Evolutionary conservation across 2,329 filamentous ascomycete species (phyloP).

Genomic region (Cladosporium sp.): DNA sequence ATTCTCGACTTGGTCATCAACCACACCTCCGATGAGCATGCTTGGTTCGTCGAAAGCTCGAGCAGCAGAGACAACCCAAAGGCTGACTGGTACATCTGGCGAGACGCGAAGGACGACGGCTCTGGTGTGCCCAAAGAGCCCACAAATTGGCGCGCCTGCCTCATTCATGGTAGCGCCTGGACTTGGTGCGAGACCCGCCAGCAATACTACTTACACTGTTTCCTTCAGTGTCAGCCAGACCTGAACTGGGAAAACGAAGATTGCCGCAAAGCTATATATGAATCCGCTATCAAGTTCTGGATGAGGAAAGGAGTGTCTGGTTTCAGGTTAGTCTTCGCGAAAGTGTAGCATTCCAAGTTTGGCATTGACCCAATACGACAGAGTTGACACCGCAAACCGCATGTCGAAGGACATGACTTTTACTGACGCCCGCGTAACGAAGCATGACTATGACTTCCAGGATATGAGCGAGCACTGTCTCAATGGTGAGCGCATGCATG

Average conservation of each 20-base stretch:
- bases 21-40: conserved; percentile 49
- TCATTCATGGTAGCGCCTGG: conserved; percentile 59
- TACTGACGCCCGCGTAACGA: conserved; percentile 30
- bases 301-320: conserved; percentile 65
- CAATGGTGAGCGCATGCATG: conserved; percentile 47
- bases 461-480: conserved; percentile 20
- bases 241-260: conserved; percentile 79
- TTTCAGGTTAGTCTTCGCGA: conserved; percentile 31
- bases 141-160: conserved; percentile 67
- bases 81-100: conserved; percentile 70
- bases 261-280: conserved; percentile 69
- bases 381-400: conserved; percentile 36
- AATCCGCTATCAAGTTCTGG: conserved; percentile 65
- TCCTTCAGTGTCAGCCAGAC: conserved; percentile 75
- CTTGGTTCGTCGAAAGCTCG: conserved; percentile 60
- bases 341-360: background rate
- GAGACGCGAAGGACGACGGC: conserved; percentile 55
- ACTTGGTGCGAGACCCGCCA: conserved; percentile 69
- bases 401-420: conserved; percentile 31
- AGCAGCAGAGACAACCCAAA: conserved; percentile 55
- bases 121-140: conserved; percentile 45
- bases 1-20: conserved; percentile 40
- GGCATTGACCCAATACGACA: background rate
- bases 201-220: conserved; percentile 78
- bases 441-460: conserved; percentile 15